phyloP scores from a whole-genome alignment of 352 stramenopile genomes.

The Phytophthora pistaciae region DNA sequence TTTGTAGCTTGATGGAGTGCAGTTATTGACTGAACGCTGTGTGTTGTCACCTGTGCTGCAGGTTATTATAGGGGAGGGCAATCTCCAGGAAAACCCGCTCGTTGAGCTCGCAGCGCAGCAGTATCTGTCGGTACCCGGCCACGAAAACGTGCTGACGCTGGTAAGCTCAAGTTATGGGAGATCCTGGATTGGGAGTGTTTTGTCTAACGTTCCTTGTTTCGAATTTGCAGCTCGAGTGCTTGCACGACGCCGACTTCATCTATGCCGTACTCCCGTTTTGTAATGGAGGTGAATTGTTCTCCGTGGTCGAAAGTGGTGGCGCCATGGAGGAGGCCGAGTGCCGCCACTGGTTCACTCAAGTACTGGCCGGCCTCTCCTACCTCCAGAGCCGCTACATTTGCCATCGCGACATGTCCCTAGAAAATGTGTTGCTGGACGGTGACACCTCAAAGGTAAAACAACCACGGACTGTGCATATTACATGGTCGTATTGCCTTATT shows the following conservation, averaged over 20 bases:
- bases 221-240: conserved; percentile 70
- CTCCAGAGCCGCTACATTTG: conserved; percentile 88
- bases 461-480: background rate
- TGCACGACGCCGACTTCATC: conserved; percentile 88
- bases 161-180: conserved; percentile 37
- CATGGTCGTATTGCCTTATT: background rate
- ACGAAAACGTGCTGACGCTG: conserved; percentile 87
- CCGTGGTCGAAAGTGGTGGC: conserved; percentile 81
- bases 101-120: conserved; percentile 89
- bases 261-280: conserved; percentile 89
- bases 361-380: conserved; percentile 82
- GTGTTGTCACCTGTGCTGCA: conserved; percentile 26
- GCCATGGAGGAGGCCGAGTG: conserved; percentile 83
- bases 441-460: conserved; percentile 78
- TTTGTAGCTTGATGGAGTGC: background rate
- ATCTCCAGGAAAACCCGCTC: conserved; percentile 89
- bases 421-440: conserved; percentile 88
- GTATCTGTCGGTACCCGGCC: conserved; percentile 80
- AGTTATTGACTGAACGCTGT: background rate
- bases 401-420: conserved; percentile 90
- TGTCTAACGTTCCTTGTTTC: background rate
- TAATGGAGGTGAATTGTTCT: conserved; percentile 87
- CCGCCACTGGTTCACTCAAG: conserved; percentile 88
- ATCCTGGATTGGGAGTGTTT: background rate
- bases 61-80: conserved; percentile 88